Base-by-base conservation (phyloP, 1,139 yeast genomes). In the Yamadazyma pseudoaaseri region DNA sequence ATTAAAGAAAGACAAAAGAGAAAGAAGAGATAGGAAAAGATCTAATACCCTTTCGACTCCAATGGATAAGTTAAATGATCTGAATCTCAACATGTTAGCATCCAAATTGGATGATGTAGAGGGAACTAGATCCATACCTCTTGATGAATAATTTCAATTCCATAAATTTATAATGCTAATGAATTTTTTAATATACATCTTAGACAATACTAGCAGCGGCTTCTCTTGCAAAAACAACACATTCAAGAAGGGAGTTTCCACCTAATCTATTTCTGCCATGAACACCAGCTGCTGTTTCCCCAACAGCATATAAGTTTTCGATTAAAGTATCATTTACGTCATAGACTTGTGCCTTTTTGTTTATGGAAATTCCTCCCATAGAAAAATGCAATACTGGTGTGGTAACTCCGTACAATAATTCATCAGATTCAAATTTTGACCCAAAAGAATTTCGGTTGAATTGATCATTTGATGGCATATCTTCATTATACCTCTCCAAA, bases 311-410 rank as follows among this genome's bases (percentile, higher is more conserved):
- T 18, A 63, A 45, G 31, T 57, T 58, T 3, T 47, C 42, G 3
- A 62, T 42, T 1, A 41, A 30, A 1, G 38, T 15, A 11, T 53
- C 54, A 10, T 42, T 33, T 13, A 45, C 38, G 5, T 46, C 43
- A 3, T 59, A 30, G 1, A 60, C 67, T 28, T 57, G 57, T 3
- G 57, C 60, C 14, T 45, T 11, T 11, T 44, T 33, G 35, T 60
- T 55, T 7, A 63, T 58, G 26, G 58, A 54, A 12, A 65, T 47
- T 3, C 71, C 71, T 9, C 71, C 71, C 70, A 65, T 65, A 3
- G 68, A 49, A 36, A 60, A 65, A 43, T 65, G 71, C 11, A 64
- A 39, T 3, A 62, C 68, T 1, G 70, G 71, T 1, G 70, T 65
- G 1, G 62, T 56, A 13, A 62, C 45, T 1, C 70, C 71, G 43